Conservation (phyloP, 306 rosid genomes). For the Quercus parvula region DNA sequence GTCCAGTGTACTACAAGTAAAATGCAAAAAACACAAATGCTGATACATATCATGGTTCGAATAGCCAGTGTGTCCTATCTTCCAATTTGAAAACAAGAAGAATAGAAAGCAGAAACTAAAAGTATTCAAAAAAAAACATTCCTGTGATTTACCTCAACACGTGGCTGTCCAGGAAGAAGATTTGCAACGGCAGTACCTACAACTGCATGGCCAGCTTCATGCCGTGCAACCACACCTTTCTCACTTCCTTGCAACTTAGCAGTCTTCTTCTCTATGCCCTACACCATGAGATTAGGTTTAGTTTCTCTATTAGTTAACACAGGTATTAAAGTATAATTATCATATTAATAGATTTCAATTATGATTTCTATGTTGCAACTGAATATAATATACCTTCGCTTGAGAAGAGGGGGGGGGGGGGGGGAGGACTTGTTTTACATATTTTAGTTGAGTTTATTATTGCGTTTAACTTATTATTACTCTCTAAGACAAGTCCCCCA, state of each 20-base stretch:
- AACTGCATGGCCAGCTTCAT: constrained; percentile 99
- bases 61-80: constrained; percentile 12
- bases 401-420: too few species aligned
- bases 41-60: constrained; percentile 9
- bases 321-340: not conserved
- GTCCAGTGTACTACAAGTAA: not conserved
- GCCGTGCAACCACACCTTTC: constrained; percentile 96
- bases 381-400: too few species aligned
- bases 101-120: not conserved
- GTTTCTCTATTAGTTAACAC: constrained; percentile 21
- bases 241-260: constrained; percentile 89
- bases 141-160: constrained; percentile 68
- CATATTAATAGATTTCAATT: not conserved
- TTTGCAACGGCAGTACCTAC: constrained; percentile 96
- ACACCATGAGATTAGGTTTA: constrained; percentile 34
- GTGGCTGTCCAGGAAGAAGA: constrained; percentile 94
- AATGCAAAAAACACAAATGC: not conserved
- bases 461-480: too few species aligned
- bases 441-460: too few species aligned
- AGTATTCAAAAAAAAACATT: not conserved
- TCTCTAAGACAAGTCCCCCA: too few species aligned
- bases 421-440: too few species aligned
- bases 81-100: not conserved
- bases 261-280: constrained; percentile 98
- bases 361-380: not conserved